Conservation (phyloP, 441 rosid genomes). For the Aleurites moluccanus region DNA sequence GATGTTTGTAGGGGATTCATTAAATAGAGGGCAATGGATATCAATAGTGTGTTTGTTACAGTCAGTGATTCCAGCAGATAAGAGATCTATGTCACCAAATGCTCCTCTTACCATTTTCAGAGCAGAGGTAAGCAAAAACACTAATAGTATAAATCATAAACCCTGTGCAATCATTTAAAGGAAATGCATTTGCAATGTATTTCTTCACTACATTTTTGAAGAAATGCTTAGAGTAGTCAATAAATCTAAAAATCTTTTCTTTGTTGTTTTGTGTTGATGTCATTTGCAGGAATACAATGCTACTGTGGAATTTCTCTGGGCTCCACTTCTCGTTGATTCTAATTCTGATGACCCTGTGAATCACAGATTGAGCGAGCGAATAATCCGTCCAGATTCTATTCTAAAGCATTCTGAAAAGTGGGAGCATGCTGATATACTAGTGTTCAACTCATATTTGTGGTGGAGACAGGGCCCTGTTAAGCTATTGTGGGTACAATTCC, state of each 20-base stretch:
- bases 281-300: slow-evolving; percentile 81
- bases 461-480: slow-evolving; percentile 98
- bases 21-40: slow-evolving; percentile 98
- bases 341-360: slow-evolving; percentile 97
- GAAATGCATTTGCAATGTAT: neutral
- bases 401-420: slow-evolving; percentile 88
- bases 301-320: slow-evolving; percentile 90
- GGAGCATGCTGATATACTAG: slow-evolving; percentile 86
- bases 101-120: slow-evolving; percentile 87
- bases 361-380: slow-evolving; percentile 73
- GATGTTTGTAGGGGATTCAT: slow-evolving; percentile 97
- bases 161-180: neutral
- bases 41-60: slow-evolving; percentile 91
- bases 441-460: slow-evolving; percentile 95
- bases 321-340: slow-evolving; percentile 92
- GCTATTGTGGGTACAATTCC: slow-evolving; percentile 52
- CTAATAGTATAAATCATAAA: neutral
- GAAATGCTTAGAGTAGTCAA: neutral
- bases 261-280: slow-evolving; percentile 17
- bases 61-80: slow-evolving; percentile 69
- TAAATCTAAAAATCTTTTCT: slow-evolving; percentile 11
- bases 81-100: slow-evolving; percentile 85
- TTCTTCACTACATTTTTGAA: neutral
- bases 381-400: slow-evolving; percentile 87
- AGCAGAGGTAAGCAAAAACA: slow-evolving; percentile 64